A percentile compares a stretch with the other conserved stretches of the same genome.
Evolutionary conservation across 2,329 filamentous ascomycete species (phyloP).

Genomic region (Metarhizium brunneum): DNA sequence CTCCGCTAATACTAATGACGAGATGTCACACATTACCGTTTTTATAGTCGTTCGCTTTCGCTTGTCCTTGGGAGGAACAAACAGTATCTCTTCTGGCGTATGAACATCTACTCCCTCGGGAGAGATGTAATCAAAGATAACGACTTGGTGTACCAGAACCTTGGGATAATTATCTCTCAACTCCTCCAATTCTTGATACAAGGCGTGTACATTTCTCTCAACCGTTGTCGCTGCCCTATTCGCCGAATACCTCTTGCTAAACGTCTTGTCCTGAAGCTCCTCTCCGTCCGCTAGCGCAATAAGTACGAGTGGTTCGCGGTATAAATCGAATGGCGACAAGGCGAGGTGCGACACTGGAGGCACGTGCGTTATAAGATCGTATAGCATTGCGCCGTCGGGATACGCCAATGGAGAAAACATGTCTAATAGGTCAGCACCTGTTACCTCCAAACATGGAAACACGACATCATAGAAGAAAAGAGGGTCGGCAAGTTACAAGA

Average conservation of each 20-base stretch:
- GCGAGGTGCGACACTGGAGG: conserved; percentile 72
- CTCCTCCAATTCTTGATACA: conserved; percentile 60
- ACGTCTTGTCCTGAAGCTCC: conserved; percentile 50
- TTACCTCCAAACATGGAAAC: neutral
- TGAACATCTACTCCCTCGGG: conserved; percentile 38
- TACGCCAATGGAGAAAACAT: conserved; percentile 92
- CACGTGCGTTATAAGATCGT: conserved; percentile 73
- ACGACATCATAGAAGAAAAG: neutral
- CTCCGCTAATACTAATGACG: conserved; percentile 63
- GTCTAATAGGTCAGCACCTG: conserved; percentile 39
- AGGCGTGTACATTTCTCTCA: conserved; percentile 47
- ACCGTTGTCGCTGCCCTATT: conserved; percentile 37
- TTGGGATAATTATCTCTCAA: conserved; percentile 65
- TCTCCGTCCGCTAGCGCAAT: conserved; percentile 77
- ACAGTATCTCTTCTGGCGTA: conserved; percentile 52
- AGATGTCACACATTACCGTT: conserved; percentile 71
- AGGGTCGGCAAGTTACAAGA: neutral
- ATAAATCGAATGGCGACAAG: conserved; percentile 82
- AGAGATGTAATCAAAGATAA: conserved; percentile 67
- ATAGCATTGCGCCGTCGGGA: conserved; percentile 76
- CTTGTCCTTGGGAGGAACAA: conserved; percentile 58
- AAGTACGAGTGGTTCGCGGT: conserved; percentile 73
- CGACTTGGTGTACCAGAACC: conserved; percentile 65
- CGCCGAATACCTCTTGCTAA: conserved; percentile 44
- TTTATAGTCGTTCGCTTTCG: conserved; percentile 73